Conservation (phyloP, 148 eudicot genomes). For the Camellia japonica region DNA sequence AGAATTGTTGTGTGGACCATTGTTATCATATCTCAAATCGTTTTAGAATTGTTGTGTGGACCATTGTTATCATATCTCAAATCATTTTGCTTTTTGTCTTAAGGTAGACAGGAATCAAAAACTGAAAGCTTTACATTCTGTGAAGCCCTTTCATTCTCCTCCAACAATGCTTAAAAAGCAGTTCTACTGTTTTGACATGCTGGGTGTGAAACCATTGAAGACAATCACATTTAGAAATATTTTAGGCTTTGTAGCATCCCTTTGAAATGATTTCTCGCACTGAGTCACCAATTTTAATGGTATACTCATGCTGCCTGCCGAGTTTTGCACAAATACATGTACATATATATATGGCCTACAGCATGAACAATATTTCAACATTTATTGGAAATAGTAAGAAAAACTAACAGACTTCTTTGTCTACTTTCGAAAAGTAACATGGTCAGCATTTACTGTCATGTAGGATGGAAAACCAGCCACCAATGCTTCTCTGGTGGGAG, state of each 20-base stretch:
- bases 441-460: conserved; percentile 13
- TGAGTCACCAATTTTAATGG: background rate
- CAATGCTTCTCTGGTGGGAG: conserved; percentile 75
- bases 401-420: background rate
- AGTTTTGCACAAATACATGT: background rate
- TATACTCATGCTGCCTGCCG: background rate
- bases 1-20: too few species aligned
- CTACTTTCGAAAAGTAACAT: conserved; percentile 8
- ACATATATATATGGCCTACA: background rate
- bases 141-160: background rate
- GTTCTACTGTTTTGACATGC: background rate
- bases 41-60: too few species aligned
- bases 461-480: conserved; percentile 78
- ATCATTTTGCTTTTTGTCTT: background rate
- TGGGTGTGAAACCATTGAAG: background rate
- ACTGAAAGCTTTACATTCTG: too few species aligned
- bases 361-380: background rate
- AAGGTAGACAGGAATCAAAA: background rate
- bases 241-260: background rate
- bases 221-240: background rate
- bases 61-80: too few species aligned
- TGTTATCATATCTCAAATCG: too few species aligned
- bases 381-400: background rate
- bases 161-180: background rate
- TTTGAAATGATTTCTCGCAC: background rate